Conservation (phyloP, 2,329 filamentous ascomycete genomes). For the Laburnicola sp. region DNA sequence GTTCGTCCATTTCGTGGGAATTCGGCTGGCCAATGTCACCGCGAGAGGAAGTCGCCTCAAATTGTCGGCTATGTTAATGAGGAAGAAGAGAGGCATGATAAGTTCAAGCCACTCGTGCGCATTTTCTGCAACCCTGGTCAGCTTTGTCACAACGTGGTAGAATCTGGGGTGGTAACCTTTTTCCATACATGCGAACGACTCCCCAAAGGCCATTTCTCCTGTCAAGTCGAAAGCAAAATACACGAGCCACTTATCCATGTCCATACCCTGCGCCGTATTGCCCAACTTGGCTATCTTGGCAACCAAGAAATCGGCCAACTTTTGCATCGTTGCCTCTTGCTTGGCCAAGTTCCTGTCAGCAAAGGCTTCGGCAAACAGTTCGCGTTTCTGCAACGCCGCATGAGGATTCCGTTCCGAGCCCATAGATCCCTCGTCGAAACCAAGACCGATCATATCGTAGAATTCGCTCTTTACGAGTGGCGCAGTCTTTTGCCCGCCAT, state of each 20-base stretch:
- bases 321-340: neutral
- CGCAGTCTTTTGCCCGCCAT: neutral
- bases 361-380: conserved; percentile 1
- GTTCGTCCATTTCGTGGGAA: neutral
- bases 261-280: neutral
- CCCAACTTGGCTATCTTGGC: conserved; percentile 2
- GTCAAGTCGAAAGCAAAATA: conserved; percentile 19
- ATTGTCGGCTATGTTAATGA: neutral
- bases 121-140: neutral
- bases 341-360: neutral
- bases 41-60: neutral
- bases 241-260: conserved; percentile 5
- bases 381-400: neutral
- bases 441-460: conserved; percentile 2
- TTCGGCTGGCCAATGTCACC: neutral
- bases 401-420: neutral
- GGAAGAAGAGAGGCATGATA: neutral
- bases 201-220: conserved; percentile 31
- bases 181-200: conserved; percentile 21
- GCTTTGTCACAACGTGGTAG: neutral
- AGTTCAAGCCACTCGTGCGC: conserved; percentile 1
- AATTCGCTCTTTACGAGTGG: neutral
- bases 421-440: neutral
- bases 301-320: neutral
- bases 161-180: neutral